A percentile compares a stretch with the other conserved stretches of the same genome.
Conservation (phyloP, 495 filamentous ascomycete species). For the Xanthoparmelia taractica region DNA sequence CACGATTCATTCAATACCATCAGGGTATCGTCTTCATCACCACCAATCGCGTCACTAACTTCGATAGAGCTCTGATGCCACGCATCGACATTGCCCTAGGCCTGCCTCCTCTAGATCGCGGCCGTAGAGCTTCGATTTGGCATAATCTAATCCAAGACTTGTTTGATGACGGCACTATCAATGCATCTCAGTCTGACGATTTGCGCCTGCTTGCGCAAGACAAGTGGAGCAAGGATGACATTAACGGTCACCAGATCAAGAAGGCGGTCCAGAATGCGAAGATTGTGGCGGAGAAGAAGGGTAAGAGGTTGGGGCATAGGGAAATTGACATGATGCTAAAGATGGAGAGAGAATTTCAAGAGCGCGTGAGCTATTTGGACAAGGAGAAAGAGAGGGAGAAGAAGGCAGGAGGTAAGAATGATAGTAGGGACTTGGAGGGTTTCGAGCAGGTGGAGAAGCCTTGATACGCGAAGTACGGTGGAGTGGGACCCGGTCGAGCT, state of each 20-base stretch:
- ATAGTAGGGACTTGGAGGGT: conserved; percentile 15
- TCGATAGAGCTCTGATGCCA: conserved; percentile 46
- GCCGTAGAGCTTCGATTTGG: conserved; percentile 17
- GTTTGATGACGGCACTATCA: conserved; percentile 8
- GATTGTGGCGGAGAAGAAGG: conserved; percentile 24
- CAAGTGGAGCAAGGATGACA: conserved; percentile 20
- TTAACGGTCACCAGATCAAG: conserved; percentile 26
- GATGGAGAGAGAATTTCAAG: conserved; percentile 23
- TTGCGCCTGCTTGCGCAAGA: conserved; percentile 10
- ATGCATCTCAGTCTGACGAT: neutral
- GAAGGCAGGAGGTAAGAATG: neutral
- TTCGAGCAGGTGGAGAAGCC: conserved; percentile 19
- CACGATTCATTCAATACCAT: conserved; percentile 50
- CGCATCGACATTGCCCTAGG: conserved; percentile 40
- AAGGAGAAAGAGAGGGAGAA: conserved; percentile 5
- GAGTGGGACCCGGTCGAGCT: neutral
- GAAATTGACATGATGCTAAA: conserved; percentile 24
- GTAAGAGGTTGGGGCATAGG: conserved; percentile 10
- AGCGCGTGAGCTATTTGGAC: conserved; percentile 1
- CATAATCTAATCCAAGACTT: conserved; percentile 22
- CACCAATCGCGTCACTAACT: conserved; percentile 41
- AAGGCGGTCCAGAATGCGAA: conserved; percentile 22
- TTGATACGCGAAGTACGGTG: neutral
- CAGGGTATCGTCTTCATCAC: conserved; percentile 51
- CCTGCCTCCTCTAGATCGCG: conserved; percentile 21